These are phyloP conservation scores for Debaryomyces hansenii DNA, from an alignment of 805 yeast genomes.

Conservation along the genomic window DNA sequence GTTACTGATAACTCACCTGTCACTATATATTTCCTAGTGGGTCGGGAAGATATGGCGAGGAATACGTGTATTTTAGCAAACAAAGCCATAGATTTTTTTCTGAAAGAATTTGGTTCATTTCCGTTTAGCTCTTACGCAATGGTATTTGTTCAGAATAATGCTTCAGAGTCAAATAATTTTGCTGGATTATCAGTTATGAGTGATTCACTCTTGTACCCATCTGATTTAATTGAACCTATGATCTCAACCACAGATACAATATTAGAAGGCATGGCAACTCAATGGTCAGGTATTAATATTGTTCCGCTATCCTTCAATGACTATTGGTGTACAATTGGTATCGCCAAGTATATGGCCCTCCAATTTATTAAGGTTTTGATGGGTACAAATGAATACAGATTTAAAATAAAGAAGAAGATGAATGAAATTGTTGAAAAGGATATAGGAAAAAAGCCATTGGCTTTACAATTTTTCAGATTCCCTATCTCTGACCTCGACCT, in stretches of 20 bases:
- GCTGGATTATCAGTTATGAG: constrained; percentile 70
- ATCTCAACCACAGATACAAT: constrained; percentile 66
- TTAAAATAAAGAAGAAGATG: constrained; percentile 60
- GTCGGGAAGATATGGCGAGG: constrained; percentile 51
- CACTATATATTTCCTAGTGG: constrained; percentile 63
- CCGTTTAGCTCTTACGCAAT: constrained; percentile 84
- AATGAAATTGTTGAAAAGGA: constrained; percentile 73
- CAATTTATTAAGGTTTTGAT: constrained; percentile 67
- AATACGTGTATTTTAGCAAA: constrained; percentile 78
- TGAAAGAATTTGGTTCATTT: constrained; percentile 88
- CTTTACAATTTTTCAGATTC: constrained; percentile 60
- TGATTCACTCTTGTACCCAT: constrained; percentile 66
- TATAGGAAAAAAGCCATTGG: constrained; percentile 79
- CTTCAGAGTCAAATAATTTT: constrained; percentile 54
- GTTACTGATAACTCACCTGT: constrained; percentile 37
- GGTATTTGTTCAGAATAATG: constrained; percentile 65
- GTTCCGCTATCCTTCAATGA: constrained; percentile 79
- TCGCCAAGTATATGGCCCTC: constrained; percentile 78
- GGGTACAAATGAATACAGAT: constrained; percentile 84
- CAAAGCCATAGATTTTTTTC: constrained; percentile 78
- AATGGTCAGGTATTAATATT: constrained; percentile 92
- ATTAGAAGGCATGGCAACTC: constrained; percentile 72
- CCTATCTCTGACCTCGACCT: constrained; percentile 67
- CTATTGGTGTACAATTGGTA: constrained; percentile 86
- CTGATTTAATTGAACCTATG: constrained; percentile 76